Percentiles rank a stretch among this genome's conserved stretches.
These are phyloP conservation scores for Aeschynomene evenia DNA, from an alignment of 306 rosid species.

Conservation along the genomic window DNA sequence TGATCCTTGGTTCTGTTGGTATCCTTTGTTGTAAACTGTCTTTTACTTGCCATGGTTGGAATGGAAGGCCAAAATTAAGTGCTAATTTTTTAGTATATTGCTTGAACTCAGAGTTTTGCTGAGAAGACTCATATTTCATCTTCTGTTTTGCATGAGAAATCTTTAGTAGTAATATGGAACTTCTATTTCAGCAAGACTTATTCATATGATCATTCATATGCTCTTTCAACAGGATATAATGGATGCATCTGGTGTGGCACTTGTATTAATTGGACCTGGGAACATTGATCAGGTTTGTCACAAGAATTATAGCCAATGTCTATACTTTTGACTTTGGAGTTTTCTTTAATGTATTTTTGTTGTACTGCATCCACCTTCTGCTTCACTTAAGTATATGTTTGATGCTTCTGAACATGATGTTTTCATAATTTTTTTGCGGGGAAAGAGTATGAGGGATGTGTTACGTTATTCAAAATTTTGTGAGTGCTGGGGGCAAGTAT, in stretches of 20 bases:
- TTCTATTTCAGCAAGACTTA: background rate
- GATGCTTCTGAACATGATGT: background rate
- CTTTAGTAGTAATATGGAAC: background rate
- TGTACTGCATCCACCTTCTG: slow-evolving; percentile 4
- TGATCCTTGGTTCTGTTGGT: slow-evolving; percentile 4
- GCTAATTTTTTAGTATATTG: background rate
- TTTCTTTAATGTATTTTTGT: background rate
- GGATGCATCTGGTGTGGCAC: slow-evolving; percentile 86
- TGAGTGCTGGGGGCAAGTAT: background rate
- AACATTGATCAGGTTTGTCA: slow-evolving; percentile 68
- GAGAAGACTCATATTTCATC: background rate
- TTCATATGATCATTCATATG: background rate
- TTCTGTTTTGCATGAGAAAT: background rate
- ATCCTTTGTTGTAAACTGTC: slow-evolving; percentile 1
- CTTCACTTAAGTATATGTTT: background rate
- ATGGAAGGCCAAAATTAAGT: background rate
- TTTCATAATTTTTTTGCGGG: background rate
- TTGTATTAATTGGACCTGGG: slow-evolving; percentile 93
- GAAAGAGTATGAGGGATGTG: background rate
- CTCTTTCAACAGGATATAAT: slow-evolving; percentile 60
- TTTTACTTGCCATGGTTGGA: slow-evolving; percentile 2
- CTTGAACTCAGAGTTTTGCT: background rate
- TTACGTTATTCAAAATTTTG: background rate
- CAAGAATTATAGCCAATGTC: background rate
- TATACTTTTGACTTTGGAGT: background rate